phyloP scores from a whole-genome alignment of 1,139 yeast genomes.

The Eremothecium gossypii region DNA sequence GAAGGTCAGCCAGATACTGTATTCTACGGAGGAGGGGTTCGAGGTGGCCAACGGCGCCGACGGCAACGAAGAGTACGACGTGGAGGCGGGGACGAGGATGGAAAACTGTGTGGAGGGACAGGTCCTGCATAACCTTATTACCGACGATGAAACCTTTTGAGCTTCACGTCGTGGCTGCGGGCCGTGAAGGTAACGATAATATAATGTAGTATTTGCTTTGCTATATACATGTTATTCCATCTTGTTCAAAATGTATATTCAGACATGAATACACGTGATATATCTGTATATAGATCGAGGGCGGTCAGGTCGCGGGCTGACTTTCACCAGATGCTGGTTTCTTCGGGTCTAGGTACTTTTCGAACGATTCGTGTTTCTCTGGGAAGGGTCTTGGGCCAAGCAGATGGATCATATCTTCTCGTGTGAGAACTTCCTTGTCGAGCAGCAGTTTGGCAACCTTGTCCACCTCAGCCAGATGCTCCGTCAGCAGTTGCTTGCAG shows the following conservation, averaged over 20 bases:
- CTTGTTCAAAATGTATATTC: too few relatives aligned
- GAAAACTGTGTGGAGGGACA: neutral
- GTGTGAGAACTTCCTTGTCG: conserved; percentile 73
- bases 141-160: conserved; percentile 30
- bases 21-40: conserved; percentile 75
- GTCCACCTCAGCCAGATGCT: conserved; percentile 65
- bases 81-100: neutral
- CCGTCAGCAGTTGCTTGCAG: conserved; percentile 60
- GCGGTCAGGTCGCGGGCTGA: neutral
- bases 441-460: conserved; percentile 80
- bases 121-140: conserved; percentile 21
- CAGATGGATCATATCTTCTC: conserved; percentile 83
- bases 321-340: conserved; percentile 5
- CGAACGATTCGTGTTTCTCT: conserved; percentile 87
- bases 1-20: conserved; percentile 65
- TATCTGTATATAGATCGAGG: too few relatives aligned
- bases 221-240: conserved; percentile 2
- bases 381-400: conserved; percentile 87
- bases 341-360: conserved; percentile 50
- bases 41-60: conserved; percentile 33
- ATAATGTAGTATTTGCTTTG: conserved; percentile 2
- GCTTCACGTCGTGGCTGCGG: neutral
- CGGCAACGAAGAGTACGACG: conserved; percentile 10
- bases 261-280: too few relatives aligned
- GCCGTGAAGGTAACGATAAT: neutral